Evolutionary conservation across 2,329 filamentous ascomycete genomes (phyloP).

Genomic region (Alternaria ventricosa): DNA sequence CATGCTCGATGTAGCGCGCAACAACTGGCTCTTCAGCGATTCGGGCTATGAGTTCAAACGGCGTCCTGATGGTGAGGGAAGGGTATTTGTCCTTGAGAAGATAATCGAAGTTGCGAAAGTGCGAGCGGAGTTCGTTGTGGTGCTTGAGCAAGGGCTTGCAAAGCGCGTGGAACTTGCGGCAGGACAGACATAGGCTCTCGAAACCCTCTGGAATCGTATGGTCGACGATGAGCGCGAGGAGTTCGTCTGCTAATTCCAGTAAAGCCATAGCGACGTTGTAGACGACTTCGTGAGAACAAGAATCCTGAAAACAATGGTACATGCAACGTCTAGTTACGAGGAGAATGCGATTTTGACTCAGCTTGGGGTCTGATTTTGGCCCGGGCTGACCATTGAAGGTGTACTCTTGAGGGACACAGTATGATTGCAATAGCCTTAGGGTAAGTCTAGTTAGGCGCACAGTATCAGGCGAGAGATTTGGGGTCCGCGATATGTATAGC

Average conservation of each 20-base stretch:
- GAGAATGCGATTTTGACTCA: background rate
- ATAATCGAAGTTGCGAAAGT: conserved; percentile 19
- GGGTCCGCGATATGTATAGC: background rate
- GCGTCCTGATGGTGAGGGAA: conserved; percentile 13
- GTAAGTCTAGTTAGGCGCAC: background rate
- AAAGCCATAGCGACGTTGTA: background rate
- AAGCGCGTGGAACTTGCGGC: conserved; percentile 15
- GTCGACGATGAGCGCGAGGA: background rate
- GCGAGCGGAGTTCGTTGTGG: conserved; percentile 17
- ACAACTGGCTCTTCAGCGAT: conserved; percentile 22
- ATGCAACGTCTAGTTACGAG: background rate
- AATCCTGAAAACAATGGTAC: background rate
- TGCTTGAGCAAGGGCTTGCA: conserved; percentile 21
- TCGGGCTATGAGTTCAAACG: conserved; percentile 18
- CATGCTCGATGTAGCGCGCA: conserved; percentile 21
- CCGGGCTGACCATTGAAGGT: background rate
- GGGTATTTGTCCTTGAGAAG: conserved; percentile 2
- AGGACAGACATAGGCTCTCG: conserved; percentile 18
- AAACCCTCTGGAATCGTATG: conserved; percentile 8
- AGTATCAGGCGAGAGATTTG: background rate
- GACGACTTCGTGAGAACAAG: background rate
- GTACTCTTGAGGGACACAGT: background rate
- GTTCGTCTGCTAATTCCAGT: background rate
- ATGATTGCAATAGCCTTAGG: background rate
- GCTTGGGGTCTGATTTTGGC: background rate